phyloP scores from a whole-genome alignment of 139 green algal genomes.

The Micromonas pusilla region DNA sequence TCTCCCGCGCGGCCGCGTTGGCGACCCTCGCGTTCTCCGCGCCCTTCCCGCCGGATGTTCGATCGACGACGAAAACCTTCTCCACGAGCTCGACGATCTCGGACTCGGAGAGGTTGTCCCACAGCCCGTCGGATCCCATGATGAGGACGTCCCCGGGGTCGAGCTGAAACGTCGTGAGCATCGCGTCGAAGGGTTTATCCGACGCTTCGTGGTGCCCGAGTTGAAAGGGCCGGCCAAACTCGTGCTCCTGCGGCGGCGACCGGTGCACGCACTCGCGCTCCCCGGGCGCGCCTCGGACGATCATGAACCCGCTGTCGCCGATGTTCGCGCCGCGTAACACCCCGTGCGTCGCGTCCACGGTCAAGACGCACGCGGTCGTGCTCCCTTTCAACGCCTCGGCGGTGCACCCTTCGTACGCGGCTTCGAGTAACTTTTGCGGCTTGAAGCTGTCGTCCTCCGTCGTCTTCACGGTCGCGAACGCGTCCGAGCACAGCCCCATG shows the following conservation, averaged over 20 bases:
- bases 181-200: conserved; percentile 59
- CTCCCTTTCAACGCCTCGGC: conserved; percentile 58
- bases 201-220: conserved; percentile 57
- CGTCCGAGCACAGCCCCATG: conserved; percentile 11
- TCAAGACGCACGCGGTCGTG: conserved; percentile 67
- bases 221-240: conserved; percentile 86
- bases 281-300: not conserved
- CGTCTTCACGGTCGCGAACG: not conserved
- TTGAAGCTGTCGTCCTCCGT: not conserved
- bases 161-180: conserved; percentile 43
- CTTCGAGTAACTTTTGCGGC: not conserved
- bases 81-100: conserved; percentile 48
- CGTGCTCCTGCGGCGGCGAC: conserved; percentile 82
- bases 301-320: conserved; percentile 25
- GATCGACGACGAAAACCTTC: not conserved
- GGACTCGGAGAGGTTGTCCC: conserved; percentile 77
- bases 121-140: conserved; percentile 79
- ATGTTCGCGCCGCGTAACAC: conserved; percentile 63
- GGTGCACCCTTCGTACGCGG: not conserved
- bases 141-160: conserved; percentile 72
- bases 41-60: not conserved
- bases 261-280: not conserved
- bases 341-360: conserved; percentile 62
- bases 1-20: not conserved
- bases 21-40: not conserved